phyloP scores from a whole-genome alignment of 768 basidiomycete species.

The Suillus bovinus region DNA sequence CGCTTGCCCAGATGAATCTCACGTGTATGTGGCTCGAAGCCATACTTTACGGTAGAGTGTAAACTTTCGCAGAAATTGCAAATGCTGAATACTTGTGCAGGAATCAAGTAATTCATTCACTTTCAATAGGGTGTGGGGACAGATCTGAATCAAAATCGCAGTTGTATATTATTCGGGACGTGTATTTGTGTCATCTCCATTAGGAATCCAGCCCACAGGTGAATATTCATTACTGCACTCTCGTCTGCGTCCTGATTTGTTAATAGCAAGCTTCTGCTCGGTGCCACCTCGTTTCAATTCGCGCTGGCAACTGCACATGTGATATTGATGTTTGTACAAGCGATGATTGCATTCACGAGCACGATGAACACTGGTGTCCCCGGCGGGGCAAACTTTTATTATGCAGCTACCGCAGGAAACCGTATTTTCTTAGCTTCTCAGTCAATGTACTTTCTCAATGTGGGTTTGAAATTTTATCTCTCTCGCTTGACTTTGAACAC shows the following conservation, averaged over 20 bases:
- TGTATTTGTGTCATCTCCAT: neutral
- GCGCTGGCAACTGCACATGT: neutral
- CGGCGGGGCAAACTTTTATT: no score
- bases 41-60: neutral
- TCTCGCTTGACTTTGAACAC: neutral
- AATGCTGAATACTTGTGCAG: neutral
- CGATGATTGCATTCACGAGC: neutral
- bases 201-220: neutral
- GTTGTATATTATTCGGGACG: neutral
- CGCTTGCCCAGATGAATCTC: neutral
- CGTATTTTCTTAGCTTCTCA: neutral
- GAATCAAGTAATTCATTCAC: neutral
- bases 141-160: neutral
- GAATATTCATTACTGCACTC: neutral
- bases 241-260: neutral
- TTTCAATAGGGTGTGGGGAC: neutral
- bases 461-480: neutral
- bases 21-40: neutral
- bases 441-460: neutral
- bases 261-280: neutral
- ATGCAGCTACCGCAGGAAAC: neutral
- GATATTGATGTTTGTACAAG: neutral
- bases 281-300: neutral
- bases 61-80: neutral
- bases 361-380: neutral